Conservation (phyloP, 257 asterid species). For the Hygrophila difformis region DNA sequence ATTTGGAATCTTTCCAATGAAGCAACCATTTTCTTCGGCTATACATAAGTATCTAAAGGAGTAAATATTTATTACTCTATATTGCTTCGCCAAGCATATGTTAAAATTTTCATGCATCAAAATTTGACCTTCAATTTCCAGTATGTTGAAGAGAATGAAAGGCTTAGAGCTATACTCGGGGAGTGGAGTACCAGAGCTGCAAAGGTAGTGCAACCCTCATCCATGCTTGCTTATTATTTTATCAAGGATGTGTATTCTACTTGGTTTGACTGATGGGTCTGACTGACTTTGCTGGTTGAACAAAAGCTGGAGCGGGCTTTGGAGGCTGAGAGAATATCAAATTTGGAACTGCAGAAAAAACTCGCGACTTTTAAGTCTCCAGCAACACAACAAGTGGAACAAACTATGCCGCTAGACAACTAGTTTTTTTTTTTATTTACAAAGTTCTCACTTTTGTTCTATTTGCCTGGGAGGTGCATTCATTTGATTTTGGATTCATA, state of each 20-base stretch:
- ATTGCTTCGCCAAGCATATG: neutral
- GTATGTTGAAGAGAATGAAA: slow-evolving; percentile 95
- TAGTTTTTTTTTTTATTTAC: slow-evolving; percentile 9
- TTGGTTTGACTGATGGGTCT: slow-evolving; percentile 5
- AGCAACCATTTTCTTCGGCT: neutral
- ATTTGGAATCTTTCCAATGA: neutral
- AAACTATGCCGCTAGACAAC: slow-evolving; percentile 20
- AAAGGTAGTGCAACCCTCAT: slow-evolving; percentile 40
- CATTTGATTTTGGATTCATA: slow-evolving; percentile 1
- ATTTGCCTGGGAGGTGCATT: slow-evolving; percentile 11
- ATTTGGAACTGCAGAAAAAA: slow-evolving; percentile 80
- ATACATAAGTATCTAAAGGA: neutral
- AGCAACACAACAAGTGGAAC: slow-evolving; percentile 28
- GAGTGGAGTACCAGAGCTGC: slow-evolving; percentile 99
- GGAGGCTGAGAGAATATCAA: slow-evolving; percentile 70
- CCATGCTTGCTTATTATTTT: slow-evolving; percentile 3
- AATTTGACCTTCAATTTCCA: slow-evolving; percentile 8
- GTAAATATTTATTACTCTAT: neutral
- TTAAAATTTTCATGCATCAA: slow-evolving; percentile 3
- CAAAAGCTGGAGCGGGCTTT: slow-evolving; percentile 88
- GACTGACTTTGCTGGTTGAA: slow-evolving; percentile 19
- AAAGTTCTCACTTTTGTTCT: neutral
- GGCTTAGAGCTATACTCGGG: slow-evolving; percentile 89
- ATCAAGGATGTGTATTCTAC: neutral
- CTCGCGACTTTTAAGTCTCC: slow-evolving; percentile 34